Base-by-base conservation (phyloP, 768 basidiomycete species). In the Tephrocybe rancida region DNA sequence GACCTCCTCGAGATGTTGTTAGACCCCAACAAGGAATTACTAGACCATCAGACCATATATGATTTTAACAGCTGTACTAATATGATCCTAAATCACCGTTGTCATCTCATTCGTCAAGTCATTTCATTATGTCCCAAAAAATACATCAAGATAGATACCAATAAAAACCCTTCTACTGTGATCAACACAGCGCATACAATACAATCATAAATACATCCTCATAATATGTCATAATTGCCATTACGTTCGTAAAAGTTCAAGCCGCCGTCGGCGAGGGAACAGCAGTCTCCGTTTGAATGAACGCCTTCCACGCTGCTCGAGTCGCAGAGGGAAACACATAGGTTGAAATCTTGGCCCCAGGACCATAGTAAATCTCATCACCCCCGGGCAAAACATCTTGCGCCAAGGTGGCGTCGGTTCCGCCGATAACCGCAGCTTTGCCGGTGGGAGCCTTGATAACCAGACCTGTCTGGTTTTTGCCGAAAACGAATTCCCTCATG, bases 401-500 rank as follows among this genome's bases (percentile, higher is more conserved):
- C 5, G 72, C 73, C 1, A 86, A 66, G 1, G 74, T 66, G 2
- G 76, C 38, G 61, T 76, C 68, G 59, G 83, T 81, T 8, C 87
- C 88, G 10, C 77, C 78, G 1, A 77, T 56, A 9, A 79, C 76
- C 19, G 58, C 61, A 19, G 57, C 56, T 8, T 64, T 47, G n/a
- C 71, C 71, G 4, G 58, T 52, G 25, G 63, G 51, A 16, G 64
- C 55, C 22, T 62, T 62, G 19, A 64, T 69, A 32, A 90, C 82
- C 5, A 82, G 74, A 0, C 87, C 88, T 1, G 83, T 83, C 27
- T 69, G 52, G 65, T 87, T 86, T 51, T 67, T 69, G 3, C 88
- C 87, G 35, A 90, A 70, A 45, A 90, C 71, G 57, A 89, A 90
- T 55, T 90, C 85, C 18, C 83, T 81, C 13, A 77, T 64, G 65